phyloP scores from a whole-genome alignment of 202 grass and related monocot genomes.

The Digitaria exilis region DNA sequence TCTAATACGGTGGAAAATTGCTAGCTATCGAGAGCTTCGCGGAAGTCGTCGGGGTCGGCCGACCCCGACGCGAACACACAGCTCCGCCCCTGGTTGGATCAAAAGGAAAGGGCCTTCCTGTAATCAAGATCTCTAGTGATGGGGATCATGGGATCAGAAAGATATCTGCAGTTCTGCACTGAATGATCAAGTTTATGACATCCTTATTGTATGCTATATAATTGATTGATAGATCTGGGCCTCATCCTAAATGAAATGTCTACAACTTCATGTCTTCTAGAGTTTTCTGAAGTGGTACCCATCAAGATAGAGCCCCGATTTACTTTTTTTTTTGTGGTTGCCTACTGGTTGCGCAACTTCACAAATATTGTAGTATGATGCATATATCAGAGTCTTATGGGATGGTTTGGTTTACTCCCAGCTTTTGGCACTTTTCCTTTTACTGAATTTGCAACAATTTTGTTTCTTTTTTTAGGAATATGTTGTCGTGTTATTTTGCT shows the following conservation, averaged over 20 bases:
- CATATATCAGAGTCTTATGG: background rate
- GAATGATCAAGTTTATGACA: conserved; percentile 28
- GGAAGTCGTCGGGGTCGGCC: no score
- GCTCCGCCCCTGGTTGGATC: background rate
- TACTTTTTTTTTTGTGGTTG: background rate
- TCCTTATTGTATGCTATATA: conserved; percentile 18
- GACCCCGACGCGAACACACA: no score
- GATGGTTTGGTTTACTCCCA: background rate
- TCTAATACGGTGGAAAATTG: no score
- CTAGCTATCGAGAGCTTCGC: no score
- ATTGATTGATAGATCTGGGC: conserved; percentile 33
- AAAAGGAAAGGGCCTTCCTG: conserved; percentile 12
- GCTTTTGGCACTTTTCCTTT: background rate
- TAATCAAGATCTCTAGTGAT: conserved; percentile 11
- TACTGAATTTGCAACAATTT: background rate
- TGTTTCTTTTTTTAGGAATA: background rate
- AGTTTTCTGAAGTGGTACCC: conserved; percentile 3
- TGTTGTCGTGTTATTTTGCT: background rate
- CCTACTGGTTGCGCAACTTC: background rate
- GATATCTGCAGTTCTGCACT: background rate
- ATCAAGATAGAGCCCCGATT: background rate
- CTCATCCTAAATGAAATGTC: background rate
- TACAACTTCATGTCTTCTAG: background rate
- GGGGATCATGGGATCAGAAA: conserved; percentile 4
- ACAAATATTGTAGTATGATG: background rate